These are phyloP conservation scores for Paragyromitra xinjiangensis DNA, from an alignment of 495 filamentous ascomycete genomes.

Conservation along the genomic window DNA sequence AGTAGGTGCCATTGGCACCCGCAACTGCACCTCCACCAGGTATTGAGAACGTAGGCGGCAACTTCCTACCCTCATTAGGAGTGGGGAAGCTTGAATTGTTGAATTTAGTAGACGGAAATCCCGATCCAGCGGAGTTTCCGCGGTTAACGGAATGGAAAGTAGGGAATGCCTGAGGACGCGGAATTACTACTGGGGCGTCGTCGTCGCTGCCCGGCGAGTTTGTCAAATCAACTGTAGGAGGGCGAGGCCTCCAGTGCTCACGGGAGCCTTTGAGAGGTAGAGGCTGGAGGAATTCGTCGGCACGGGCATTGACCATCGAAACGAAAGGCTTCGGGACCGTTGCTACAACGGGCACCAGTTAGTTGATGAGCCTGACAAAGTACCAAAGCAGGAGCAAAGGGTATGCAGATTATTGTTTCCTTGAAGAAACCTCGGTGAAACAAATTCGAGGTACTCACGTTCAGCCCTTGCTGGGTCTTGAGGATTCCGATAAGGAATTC, in stretches of 20 bases:
- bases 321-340: conserved; percentile 31
- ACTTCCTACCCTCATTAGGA: conserved; percentile 10
- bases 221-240: conserved; percentile 48
- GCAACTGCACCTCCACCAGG: conserved; percentile 46
- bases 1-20: conserved; percentile 42
- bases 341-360: conserved; percentile 14
- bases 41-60: conserved; percentile 44
- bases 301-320: conserved; percentile 43
- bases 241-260: conserved; percentile 46
- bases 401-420: neutral
- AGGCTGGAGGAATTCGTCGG: conserved; percentile 52
- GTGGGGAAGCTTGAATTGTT: conserved; percentile 9
- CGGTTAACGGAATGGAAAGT: conserved; percentile 49
- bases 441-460: conserved; percentile 16
- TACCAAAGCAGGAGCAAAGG: neutral
- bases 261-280: conserved; percentile 48
- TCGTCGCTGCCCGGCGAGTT: conserved; percentile 1
- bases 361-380: neutral
- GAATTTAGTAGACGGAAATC: conserved; percentile 26
- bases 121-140: conserved; percentile 8
- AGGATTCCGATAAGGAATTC: conserved; percentile 24
- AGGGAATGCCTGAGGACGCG: conserved; percentile 47
- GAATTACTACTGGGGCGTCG: conserved; percentile 41
- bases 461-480: conserved; percentile 16
- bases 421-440: neutral